Percentiles rank a stretch among this genome's conserved stretches.
Evolutionary conservation across 148 eudicot species (phyloP).

Genomic region (Agrostemma githago): DNA sequence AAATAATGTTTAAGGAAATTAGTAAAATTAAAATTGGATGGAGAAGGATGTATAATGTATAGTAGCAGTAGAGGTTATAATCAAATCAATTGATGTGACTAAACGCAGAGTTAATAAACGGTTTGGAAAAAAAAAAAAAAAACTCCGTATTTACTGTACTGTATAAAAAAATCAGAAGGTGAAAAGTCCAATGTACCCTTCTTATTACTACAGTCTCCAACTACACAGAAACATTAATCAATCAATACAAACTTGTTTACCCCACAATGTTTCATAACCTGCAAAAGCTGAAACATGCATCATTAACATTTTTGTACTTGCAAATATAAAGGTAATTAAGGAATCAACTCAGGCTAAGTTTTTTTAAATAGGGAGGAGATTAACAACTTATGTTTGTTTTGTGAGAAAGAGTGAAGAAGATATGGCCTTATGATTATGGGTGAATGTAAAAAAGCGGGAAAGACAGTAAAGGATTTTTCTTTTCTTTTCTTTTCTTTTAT

Average conservation of each 20-base stretch:
- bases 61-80: neutral
- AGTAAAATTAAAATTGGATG: no score
- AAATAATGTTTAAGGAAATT: no score
- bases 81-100: constrained; percentile 24
- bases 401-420: neutral
- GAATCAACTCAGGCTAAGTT: no score
- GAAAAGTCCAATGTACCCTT: constrained; percentile 5
- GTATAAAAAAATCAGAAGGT: no score
- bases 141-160: neutral
- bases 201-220: neutral
- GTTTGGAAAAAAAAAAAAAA: neutral
- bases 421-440: neutral
- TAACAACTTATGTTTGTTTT: no score
- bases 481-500: neutral
- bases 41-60: no score
- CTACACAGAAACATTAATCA: constrained; percentile 10
- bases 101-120: constrained; percentile 1
- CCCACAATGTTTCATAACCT: constrained; percentile 7
- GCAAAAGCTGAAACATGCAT: neutral
- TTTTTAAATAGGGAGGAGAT: no score
- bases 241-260: constrained; percentile 15
- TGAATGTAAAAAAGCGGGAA: constrained; percentile 23
- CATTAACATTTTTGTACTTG: constrained; percentile 4
- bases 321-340: neutral
- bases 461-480: constrained; percentile 5